Base-by-base conservation (phyloP, 2,329 filamentous ascomycete species). In the Drechslerella coelobrocha region DNA sequence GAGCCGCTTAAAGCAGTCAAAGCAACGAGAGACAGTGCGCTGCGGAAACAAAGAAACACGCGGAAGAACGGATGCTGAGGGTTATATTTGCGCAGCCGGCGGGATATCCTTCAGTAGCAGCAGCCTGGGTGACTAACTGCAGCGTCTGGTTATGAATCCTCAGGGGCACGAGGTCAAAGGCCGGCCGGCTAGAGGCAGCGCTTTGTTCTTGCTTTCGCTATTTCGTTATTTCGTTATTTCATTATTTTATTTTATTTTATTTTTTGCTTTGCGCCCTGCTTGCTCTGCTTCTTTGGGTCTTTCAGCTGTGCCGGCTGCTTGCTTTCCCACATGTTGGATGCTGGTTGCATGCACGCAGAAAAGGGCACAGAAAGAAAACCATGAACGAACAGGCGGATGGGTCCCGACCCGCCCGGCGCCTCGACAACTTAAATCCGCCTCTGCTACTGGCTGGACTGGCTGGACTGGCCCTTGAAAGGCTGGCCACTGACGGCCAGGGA, bases 1-100 rank as follows among this genome's bases (percentile, higher is more conserved):
- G n/a, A n/a, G n/a, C n/a, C n/a, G n/a, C n/a, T n/a, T n/a, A n/a
- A n/a, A n/a, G n/a, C n/a, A n/a, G n/a, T n/a, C n/a, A n/a, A 23
- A 45, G 37, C 23, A 24, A 56, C 54, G 14, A 31, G n/a, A 26
- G 14, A 41, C 17, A 23, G 17, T 26, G 41, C 50, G 31, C 39
- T 26, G 19, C n/a, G 24, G 56, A 56, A 50, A 61, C 37, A 31
- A 37, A 54, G 27, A 57, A 54, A 52, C 12, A 52, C 65, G 57
- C 51, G 56, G 62, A 47, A 37, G 23, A 45, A 51, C 62, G 62
- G 62, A 61, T n/a, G n/a, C n/a, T n/a, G n/a, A n/a, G n/a, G n/a
- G n/a, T n/a, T n/a, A n/a, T n/a, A n/a, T n/a, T n/a, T n/a, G n/a
- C n/a, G n/a, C n/a, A n/a, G n/a, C n/a, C n/a, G n/a, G n/a, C 9